Percentiles rank a stretch among this genome's conserved stretches.
Conservation (phyloP, 1,139 yeast species). For the Meyerozyma athensensis region DNA sequence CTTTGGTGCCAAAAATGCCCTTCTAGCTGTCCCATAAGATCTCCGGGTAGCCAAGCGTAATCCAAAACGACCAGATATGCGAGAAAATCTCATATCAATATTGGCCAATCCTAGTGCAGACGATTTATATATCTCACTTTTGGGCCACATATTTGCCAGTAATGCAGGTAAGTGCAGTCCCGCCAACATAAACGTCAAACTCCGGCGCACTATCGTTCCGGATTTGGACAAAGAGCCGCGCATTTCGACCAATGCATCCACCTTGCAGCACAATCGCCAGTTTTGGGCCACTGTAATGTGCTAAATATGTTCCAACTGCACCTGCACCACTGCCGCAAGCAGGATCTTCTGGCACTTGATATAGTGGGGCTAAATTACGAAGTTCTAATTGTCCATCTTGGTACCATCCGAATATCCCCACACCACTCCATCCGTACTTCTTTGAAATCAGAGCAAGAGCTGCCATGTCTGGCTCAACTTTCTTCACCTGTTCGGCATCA, state of each 20-base stretch:
- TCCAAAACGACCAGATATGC: too few species aligned
- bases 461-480: slow-evolving; percentile 24
- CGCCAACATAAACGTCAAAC: slow-evolving; percentile 21
- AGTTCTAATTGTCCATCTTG: slow-evolving; percentile 19
- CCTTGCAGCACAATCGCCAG: slow-evolving; percentile 29
- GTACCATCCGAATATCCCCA: slow-evolving; percentile 32
- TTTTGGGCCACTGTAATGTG: slow-evolving; percentile 8
- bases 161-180: slow-evolving; percentile 28
- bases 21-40: too few species aligned
- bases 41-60: too few species aligned
- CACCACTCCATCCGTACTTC: slow-evolving; percentile 25
- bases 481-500: slow-evolving; percentile 24
- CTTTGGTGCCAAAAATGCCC: too few species aligned
- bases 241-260: slow-evolving; percentile 28
- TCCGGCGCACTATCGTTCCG: slow-evolving; percentile 4
- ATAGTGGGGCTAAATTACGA: slow-evolving; percentile 38
- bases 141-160: not conserved
- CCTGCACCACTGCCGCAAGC: slow-evolving; percentile 51
- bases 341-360: slow-evolving; percentile 41
- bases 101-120: too few species aligned
- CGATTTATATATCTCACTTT: too few species aligned
- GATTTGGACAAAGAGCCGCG: slow-evolving; percentile 9
- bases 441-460: slow-evolving; percentile 15
- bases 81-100: too few species aligned
- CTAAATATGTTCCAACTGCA: slow-evolving; percentile 23